Base-by-base conservation (phyloP, 2,329 filamentous ascomycete species). In the Beauveria varroae region DNA sequence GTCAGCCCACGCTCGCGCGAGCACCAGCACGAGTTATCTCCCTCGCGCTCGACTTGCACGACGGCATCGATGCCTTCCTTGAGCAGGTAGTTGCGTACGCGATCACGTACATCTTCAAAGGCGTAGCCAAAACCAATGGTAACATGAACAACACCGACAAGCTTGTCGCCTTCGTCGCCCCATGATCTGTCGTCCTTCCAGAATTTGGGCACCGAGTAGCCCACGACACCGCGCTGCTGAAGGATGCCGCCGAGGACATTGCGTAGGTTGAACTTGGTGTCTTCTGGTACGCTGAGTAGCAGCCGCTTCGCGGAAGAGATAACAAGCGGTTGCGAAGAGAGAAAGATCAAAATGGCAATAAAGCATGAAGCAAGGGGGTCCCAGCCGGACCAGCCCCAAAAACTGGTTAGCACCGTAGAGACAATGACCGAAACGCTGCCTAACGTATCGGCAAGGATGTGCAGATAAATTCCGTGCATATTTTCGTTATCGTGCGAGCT, bases 381-480 rank as follows among this genome's bases (percentile, higher is more conserved):
- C 86, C 93, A 99, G 26, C 93, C 91, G 7, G 91, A 84, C 92
- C 93, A 98, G 18, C 90, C 89, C 70, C 90, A 89, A 68, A 91
- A 87, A 70, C 96, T 88, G 0, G 96, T 96, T 24, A 98, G 79
- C 0, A 91, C 78, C 0, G 95, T 99, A 8, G 92, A 97, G 40
- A 92, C 85, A 64, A 99, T 96, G 53, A 99, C 95, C 1, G 95
- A 95, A 1, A 93, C 89, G 60, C 93, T 97, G 28, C 95, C 95
- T 34, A 98, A 86, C 0, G 95, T 96, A 72, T 99, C 95, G 6
- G 95, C 95, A 30, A 98, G 81, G 56, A 99, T 90, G 70, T 99
- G 95, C 22, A 99, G 79, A 74, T 96, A 99, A 66, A 99, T 98
- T 14, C 95, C 95, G 68, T 95, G 78, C 93, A 99, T 97, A 71